Evolutionary conservation across 306 rosid species (phyloP), one percentile per base, ranked within the genome.

Genomic region (Argentina anserina): DNA sequence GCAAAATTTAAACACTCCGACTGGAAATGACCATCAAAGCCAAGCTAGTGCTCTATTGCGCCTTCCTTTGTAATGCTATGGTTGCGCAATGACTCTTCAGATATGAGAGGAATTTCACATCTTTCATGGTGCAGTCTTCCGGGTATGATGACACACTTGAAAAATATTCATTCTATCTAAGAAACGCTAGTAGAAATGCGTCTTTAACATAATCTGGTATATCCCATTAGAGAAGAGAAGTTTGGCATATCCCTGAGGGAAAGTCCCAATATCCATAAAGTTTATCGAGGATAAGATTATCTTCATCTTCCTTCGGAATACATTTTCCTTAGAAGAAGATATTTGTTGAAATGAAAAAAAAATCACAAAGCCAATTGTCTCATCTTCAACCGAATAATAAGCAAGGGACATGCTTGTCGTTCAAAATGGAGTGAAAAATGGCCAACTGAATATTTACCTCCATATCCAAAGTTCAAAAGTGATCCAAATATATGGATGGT

Each of bases 241-340:
- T 76, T 89, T 34, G 92, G 93, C 62, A 87, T 72, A 71, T 81
- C 85, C 76, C 41, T 39, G 41, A 63, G 79, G 89, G 50, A 75
- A 93, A 84, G 7, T 80, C 88, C 68, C 87, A 79, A 75, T n/a
- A n/a, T n/a, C n/a, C n/a, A 75, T 89, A 85, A 70, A 88, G 94
- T 80, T 86, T 46, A 91, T 82, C 64, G 84, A 81, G 69, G 75
- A 82, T 43, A 65, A 81, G 65, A 87, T 66, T 71, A 76, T 88
- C 87, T 86, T 87, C 71, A 93, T 76, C 75, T 84, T 83, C 85
- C 72, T 84, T 21, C 91, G 81, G 11, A 90, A 66, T 34, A 67
- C 81, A 23, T 82, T 69, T n/a, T n/a, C n/a, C n/a, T n/a, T n/a
- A n/a, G n/a, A n/a, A n/a, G n/a, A n/a, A n/a, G n/a, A n/a, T n/a